Percentiles rank a stretch among this genome's conserved stretches.
Evolutionary conservation across 192 early-diverging fungal species (phyloP).

Genomic region (Dimargaris cristalligena): DNA sequence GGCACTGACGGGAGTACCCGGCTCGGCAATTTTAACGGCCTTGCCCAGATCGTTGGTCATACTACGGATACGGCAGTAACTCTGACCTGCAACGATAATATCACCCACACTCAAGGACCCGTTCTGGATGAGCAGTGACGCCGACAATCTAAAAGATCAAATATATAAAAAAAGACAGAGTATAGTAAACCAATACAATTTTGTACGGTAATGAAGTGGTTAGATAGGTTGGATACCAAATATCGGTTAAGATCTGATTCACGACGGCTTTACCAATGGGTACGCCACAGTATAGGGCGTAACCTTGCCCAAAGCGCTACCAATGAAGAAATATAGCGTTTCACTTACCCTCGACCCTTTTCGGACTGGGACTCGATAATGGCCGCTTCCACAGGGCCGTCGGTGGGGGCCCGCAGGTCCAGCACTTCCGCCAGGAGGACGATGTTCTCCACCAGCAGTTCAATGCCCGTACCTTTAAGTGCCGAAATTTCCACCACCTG

Average conservation of each 20-base stretch:
- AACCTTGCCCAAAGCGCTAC: too few relatives aligned
- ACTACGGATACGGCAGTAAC: conserved; percentile 72
- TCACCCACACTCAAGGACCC: conserved; percentile 70
- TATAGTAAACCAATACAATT: too few relatives aligned
- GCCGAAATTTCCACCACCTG: conserved; percentile 82
- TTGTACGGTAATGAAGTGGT: too few relatives aligned
- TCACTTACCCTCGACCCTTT: conserved; percentile 64
- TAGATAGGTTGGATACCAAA: too few relatives aligned
- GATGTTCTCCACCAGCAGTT: conserved; percentile 79
- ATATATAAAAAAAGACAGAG: too few relatives aligned
- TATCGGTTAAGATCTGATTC: too few relatives aligned
- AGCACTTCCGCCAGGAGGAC: conserved; percentile 68
- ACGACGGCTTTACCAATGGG: too few relatives aligned
- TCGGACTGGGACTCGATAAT: conserved; percentile 80
- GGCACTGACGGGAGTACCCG: conserved; percentile 70
- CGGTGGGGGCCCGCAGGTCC: conserved; percentile 70
- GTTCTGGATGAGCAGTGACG: conserved; percentile 73
- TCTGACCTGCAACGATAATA: conserved; percentile 67
- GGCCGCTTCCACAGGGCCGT: conserved; percentile 61
- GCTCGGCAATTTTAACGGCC: conserved; percentile 52
- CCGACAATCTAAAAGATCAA: conserved; percentile 15
- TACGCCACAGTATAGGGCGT: too few relatives aligned
- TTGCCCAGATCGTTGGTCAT: conserved; percentile 69
- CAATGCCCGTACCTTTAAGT: conserved; percentile 70
- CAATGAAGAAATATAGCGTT: too few relatives aligned